Percentiles rank a stretch among this genome's conserved stretches.
phyloP scores from a whole-genome alignment of 164 flowering plant species.

The Platanus orientalis region DNA sequence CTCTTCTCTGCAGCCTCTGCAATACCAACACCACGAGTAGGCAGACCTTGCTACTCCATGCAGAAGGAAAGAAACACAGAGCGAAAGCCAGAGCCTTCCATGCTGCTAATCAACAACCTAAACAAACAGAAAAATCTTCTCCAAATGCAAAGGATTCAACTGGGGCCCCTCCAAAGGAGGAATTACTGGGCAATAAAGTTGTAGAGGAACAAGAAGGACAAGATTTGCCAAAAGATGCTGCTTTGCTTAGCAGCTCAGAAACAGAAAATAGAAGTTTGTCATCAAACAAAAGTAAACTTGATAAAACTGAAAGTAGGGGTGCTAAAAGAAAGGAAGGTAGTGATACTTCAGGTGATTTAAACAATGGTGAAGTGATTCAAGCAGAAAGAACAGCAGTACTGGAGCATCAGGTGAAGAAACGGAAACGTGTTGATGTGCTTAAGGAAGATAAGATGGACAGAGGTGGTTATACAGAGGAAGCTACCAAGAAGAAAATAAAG shows the following conservation, averaged over 20 bases:
- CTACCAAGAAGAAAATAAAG: constrained; percentile 45
- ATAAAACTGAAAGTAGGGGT: constrained; percentile 25
- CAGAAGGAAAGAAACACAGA: constrained; percentile 92
- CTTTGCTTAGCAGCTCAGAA: constrained; percentile 11
- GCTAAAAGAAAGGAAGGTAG: constrained; percentile 16
- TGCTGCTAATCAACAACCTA: constrained; percentile 55
- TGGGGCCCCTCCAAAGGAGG: constrained; percentile 24
- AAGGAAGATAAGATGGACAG: constrained; percentile 19
- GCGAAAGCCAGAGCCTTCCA: constrained; percentile 85
- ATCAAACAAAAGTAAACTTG: constrained; percentile 49
- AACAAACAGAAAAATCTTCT: constrained; percentile 35
- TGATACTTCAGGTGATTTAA: constrained; percentile 22
- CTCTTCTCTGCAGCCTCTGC: constrained; percentile 58
- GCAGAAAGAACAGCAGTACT: constrained; percentile 24
- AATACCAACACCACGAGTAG: constrained; percentile 77
- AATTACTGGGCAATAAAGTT: constrained; percentile 8
- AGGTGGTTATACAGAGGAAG: constrained; percentile 15
- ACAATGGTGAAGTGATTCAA: constrained; percentile 51
- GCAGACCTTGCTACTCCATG: constrained; percentile 83
- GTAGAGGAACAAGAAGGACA: constrained; percentile 25
- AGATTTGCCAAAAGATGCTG: constrained; percentile 19
- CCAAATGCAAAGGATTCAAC: constrained; percentile 20
- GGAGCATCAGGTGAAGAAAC: constrained; percentile 24
- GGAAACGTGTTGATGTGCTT: constrained; percentile 6
- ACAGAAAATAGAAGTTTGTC: constrained; percentile 30